These are phyloP conservation scores for Exserohilum rostratum DNA, from an alignment of 2,329 filamentous ascomycete species.

Conservation along the genomic window DNA sequence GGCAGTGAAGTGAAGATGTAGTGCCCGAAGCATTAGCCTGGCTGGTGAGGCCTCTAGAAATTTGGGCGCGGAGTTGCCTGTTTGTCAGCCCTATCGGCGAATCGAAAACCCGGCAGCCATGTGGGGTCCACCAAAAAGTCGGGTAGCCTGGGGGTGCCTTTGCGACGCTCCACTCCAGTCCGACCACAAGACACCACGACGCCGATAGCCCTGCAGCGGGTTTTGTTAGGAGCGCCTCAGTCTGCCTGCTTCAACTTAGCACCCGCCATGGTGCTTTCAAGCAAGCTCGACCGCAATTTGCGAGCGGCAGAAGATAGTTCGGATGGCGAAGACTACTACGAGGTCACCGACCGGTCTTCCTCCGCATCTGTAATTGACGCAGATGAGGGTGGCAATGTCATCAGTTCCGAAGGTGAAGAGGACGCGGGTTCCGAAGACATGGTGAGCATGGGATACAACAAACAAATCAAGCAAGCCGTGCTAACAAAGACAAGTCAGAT, in stretches of 20 bases:
- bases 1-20: conserved; percentile 12
- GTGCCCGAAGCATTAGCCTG: conserved; percentile 15
- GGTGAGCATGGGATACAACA: conserved; percentile 16
- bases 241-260: background rate
- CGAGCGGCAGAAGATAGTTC: conserved; percentile 46
- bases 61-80: conserved; percentile 19
- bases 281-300: conserved; percentile 45
- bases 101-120: conserved; percentile 12
- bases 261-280: conserved; percentile 41
- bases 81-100: conserved; percentile 18
- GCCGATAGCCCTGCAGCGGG: background rate
- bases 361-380: conserved; percentile 50
- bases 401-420: conserved; percentile 44
- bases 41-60: conserved; percentile 2
- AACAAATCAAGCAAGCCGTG: background rate
- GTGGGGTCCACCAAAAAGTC: conserved; percentile 25
- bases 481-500: conserved; percentile 33
- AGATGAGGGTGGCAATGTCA: conserved; percentile 41
- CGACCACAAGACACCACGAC: background rate
- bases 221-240: background rate
- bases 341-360: conserved; percentile 49
- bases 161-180: background rate
- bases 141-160: conserved; percentile 2
- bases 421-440: conserved; percentile 33
- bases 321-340: conserved; percentile 48